Conservation (phyloP, 2,329 filamentous ascomycete genomes). For the Ophiostoma pallidulum region DNA sequence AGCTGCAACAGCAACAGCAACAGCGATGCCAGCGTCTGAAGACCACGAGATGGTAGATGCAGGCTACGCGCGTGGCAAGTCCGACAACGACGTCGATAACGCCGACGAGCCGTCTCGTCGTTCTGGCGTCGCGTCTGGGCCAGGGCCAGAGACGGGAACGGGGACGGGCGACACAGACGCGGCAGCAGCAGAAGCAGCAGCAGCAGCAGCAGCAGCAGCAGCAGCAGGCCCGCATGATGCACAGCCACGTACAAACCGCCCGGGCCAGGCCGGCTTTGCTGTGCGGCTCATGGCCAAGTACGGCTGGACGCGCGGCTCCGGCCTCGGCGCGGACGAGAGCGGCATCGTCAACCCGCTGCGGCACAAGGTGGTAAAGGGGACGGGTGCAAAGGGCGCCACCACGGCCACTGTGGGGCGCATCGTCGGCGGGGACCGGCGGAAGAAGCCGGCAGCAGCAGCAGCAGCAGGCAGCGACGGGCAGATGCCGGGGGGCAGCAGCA, state of each 20-base stretch:
- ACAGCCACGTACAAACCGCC: conserved; percentile 47
- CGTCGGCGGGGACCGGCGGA: conserved; percentile 61
- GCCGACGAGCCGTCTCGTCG: too few species aligned
- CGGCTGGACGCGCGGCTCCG: conserved; percentile 82
- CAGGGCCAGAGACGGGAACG: too few species aligned
- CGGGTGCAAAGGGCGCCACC: conserved; percentile 67
- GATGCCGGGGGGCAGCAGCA: background rate
- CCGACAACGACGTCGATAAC: background rate
- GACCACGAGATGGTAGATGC: conserved; percentile 18
- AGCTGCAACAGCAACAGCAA: conserved; percentile 22
- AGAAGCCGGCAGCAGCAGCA: conserved; percentile 15
- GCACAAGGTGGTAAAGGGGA: conserved; percentile 77
- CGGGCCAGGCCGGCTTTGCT: conserved; percentile 77
- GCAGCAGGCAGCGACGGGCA: too few species aligned
- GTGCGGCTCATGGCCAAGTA: conserved; percentile 86
- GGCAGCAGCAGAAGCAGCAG: conserved; percentile 21
- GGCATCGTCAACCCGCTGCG: conserved; percentile 80
- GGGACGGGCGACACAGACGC: conserved; percentile 7
- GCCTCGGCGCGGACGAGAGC: conserved; percentile 70
- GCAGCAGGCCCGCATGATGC: conserved; percentile 13
- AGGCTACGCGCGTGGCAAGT: too few species aligned
- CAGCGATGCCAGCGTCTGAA: conserved; percentile 31
- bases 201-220: conserved; percentile 18
- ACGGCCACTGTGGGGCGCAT: conserved; percentile 59
- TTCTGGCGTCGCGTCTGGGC: too few species aligned